Percentiles rank a stretch among this genome's conserved stretches.
Conservation (phyloP, 139 green algal genomes). For the Picocystis salinarum region DNA sequence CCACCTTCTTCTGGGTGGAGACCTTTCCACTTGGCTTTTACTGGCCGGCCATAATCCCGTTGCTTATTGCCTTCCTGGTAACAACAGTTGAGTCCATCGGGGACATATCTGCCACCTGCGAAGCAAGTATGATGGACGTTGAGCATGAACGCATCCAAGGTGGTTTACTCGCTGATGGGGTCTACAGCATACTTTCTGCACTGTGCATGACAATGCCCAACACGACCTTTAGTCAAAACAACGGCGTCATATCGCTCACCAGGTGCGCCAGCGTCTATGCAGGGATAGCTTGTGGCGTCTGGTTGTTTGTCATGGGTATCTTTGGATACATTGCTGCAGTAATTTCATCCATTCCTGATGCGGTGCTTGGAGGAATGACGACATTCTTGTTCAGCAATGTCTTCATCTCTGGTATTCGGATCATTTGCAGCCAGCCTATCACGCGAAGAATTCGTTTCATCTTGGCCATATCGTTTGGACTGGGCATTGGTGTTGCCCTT, state of each 20-base stretch:
- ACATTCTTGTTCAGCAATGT: constrained; percentile 24
- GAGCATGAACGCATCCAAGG: constrained; percentile 26
- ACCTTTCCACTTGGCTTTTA: constrained; percentile 47
- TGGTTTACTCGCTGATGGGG: constrained; percentile 35
- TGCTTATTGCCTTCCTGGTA: constrained; percentile 26
- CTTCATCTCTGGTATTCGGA: constrained; percentile 11
- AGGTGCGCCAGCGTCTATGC: constrained; percentile 5
- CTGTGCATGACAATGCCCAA: constrained; percentile 33
- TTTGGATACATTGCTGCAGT: constrained; percentile 7
- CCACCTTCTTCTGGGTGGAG: constrained; percentile 57
- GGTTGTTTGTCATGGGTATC: constrained; percentile 15
- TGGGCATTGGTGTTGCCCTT: constrained; percentile 17
- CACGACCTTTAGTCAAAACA: constrained; percentile 4
- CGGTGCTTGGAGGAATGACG: too few species aligned
- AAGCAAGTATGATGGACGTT: constrained; percentile 25
- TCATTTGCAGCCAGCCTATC: constrained; percentile 5
- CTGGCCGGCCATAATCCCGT: constrained; percentile 26
- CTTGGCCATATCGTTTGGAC: constrained; percentile 13
- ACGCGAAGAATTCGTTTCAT: constrained; percentile 22
- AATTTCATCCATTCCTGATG: background rate
- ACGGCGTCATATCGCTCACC: constrained; percentile 6
- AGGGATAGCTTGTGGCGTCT: constrained; percentile 8
- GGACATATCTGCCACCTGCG: constrained; percentile 47
- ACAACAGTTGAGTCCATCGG: constrained; percentile 43
- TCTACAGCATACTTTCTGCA: constrained; percentile 33